Base-by-base conservation (phyloP, 2,329 filamentous ascomycete species). In the Pseudonectria foliicola region DNA sequence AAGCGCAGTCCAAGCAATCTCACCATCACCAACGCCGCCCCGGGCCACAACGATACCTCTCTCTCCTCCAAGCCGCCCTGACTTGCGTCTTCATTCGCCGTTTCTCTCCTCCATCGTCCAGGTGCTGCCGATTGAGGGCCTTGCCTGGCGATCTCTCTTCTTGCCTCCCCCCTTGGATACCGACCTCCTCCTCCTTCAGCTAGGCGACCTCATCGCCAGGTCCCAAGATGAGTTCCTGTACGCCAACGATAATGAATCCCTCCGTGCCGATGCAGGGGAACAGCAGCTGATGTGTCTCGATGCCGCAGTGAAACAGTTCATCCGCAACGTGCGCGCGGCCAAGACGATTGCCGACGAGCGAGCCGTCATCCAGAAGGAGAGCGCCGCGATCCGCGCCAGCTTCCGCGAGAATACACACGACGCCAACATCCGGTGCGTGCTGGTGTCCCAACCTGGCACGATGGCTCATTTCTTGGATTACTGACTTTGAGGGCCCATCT, bases 281-380 rank as follows among this genome's bases (percentile, higher is more conserved):
- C 25, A 29, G 29, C 38, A 23, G 31, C 45, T 54, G 25, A 39
- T 40, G 28, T 32, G 25, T 29, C 36, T 16, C 16, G 31, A 24
- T 32, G 14, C 37, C 46, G 40, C 58, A 96, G 92, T 98, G 62
- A 98, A 98, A 71, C 92, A 96, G 69, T 98, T 98, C 68, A 98
- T 98, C 66, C 89, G 92, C 61, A 96, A 95, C 67, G 92, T 98
- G 60, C 87, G 92, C 61, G 90, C 92, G 43, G 88, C 92, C 42
- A 98, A 98, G 71, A 98, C 92, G 25, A 95, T 98, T 59, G 93
- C 93, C 61, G 92, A 98, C 66, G 92, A 98, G 70, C 81, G 92
- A 59, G 90, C 92, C 34, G 92, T 98, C 37, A 93, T 98, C 45
- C 92, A 96, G 57, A 98, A 98, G 66, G 92, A 98, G 70, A 98